Evolutionary conservation across 1,284 basidiomycete genomes (phyloP).

Genomic region (Peniophora sp.): DNA sequence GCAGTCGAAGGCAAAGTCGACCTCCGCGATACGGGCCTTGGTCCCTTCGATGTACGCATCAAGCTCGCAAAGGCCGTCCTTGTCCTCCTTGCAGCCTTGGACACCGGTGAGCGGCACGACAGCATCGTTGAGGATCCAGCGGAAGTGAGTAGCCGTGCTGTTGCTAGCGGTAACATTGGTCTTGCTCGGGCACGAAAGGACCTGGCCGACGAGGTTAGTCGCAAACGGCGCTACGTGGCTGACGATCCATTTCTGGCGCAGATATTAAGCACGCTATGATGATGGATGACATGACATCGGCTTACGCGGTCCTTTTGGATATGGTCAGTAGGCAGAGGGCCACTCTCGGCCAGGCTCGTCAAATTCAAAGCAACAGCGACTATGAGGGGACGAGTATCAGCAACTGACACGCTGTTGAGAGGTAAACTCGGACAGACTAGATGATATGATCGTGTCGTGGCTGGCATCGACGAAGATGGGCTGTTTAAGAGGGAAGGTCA

Average conservation of each 20-base stretch:
- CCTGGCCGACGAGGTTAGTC: slow-evolving; percentile 50
- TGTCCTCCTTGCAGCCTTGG: slow-evolving; percentile 39
- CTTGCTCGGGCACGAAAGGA: slow-evolving; percentile 41
- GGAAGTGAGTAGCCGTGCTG: slow-evolving; percentile 32
- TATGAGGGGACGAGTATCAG: slow-evolving; percentile 12
- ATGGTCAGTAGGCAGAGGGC: slow-evolving; percentile 48
- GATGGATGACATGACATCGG: too few relatives aligned
- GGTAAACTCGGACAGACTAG: slow-evolving; percentile 22
- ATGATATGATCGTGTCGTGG: slow-evolving; percentile 38
- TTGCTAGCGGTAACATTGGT: slow-evolving; percentile 2
- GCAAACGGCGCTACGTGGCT: slow-evolving; percentile 37
- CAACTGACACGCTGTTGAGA: background rate
- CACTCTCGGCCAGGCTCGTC: slow-evolving; percentile 44
- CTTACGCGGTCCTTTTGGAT: slow-evolving; percentile 46
- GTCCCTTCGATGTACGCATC: slow-evolving; percentile 42
- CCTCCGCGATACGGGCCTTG: slow-evolving; percentile 36
- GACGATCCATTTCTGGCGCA: slow-evolving; percentile 6
- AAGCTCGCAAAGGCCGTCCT: slow-evolving; percentile 49
- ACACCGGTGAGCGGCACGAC: slow-evolving; percentile 57
- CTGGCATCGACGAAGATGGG: slow-evolving; percentile 50
- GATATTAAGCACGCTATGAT: background rate
- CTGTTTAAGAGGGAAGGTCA: slow-evolving; percentile 56
- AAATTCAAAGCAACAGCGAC: slow-evolving; percentile 56
- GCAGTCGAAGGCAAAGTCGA: slow-evolving; percentile 35
- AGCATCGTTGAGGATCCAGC: slow-evolving; percentile 50